Conservation (phyloP, 2,329 filamentous ascomycete genomes). For the Cladobotryum mycophilum region DNA sequence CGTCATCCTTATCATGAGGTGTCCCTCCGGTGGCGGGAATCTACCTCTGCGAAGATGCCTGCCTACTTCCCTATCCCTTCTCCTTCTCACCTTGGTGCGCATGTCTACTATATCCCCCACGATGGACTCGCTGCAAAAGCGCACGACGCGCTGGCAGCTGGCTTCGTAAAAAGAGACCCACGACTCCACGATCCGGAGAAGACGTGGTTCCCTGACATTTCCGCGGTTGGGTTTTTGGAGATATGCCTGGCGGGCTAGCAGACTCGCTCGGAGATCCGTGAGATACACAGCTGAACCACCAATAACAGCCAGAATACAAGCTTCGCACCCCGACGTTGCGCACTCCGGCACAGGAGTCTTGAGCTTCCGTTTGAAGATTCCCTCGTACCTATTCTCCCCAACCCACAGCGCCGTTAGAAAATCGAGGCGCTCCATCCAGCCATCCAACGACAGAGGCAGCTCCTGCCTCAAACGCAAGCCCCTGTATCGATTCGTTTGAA, state of each 20-base stretch:
- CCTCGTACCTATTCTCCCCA: constrained; percentile 26
- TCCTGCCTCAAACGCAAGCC: constrained; percentile 13
- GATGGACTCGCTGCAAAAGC: neutral
- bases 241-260: constrained; percentile 32
- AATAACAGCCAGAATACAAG: constrained; percentile 45
- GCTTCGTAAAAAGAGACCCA: constrained; percentile 32
- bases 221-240: neutral
- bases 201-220: constrained; percentile 21
- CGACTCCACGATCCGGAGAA: constrained; percentile 35
- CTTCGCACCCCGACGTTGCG: constrained; percentile 35
- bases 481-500: constrained; percentile 24
- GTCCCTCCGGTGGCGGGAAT: neutral
- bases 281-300: constrained; percentile 38
- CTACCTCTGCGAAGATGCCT: neutral
- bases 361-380: constrained; percentile 28
- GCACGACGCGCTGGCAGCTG: neutral
- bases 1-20: neutral
- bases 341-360: neutral
- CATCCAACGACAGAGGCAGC: constrained; percentile 4
- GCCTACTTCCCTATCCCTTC: neutral
- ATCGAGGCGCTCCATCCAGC: constrained; percentile 24
- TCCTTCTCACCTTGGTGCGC: neutral
- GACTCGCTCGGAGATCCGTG: constrained; percentile 38
- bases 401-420: constrained; percentile 33
- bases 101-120: constrained; percentile 2